Evolutionary conservation across 441 rosid species (phyloP), one percentile per base, ranked within the genome.

Genomic region (Euphorbia neoarborescens): DNA sequence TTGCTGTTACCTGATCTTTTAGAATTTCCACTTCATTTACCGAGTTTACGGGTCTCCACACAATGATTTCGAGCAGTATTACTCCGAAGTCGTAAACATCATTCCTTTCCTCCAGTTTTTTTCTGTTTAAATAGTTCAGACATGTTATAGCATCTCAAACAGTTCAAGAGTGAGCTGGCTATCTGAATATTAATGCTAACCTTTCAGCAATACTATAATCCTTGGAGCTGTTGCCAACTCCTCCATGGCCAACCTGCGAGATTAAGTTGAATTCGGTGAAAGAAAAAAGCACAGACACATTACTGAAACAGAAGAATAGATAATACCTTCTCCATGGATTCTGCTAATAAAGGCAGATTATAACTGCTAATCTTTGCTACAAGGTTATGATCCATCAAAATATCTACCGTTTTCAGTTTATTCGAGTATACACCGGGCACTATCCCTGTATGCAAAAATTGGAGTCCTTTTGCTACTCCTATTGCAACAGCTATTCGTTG

Each of bases 381-480:
- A 25, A 90, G 88, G 81, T 87, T 90, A 75, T 83, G 94, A 80
- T 92, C 98, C 81, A 94, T 77, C 40, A 92, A 79, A 82, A 94
- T 73, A 78, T 94, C 96, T 19, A 89, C 90, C 74, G 87, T 86
- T 61, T 88, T 92, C 79, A 94, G 78, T 77, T 89, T 84, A 72
- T 94, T 94, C 1, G 90, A 81, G 73, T 79, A 87, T 75, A 92
- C 81, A 58, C 96, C 97, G 2, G 97, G 98, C 40, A 94, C 90
- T 20, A 90, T 88, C 75, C 97, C 97, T 0, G 96, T 88, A 79
- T 94, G 99, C 85, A 94, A 78, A 82, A 90, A 94, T 61, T 94
- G 94, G 66, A 94, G 85, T 40, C 99, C 98, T 81, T 83, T 92
- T 4, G 94, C 96, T 42, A 90, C 85, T 63, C 96, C 98, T 15